These are phyloP conservation scores for Vigna nakashimae DNA, from an alignment of 306 rosid genomes.

Conservation along the genomic window DNA sequence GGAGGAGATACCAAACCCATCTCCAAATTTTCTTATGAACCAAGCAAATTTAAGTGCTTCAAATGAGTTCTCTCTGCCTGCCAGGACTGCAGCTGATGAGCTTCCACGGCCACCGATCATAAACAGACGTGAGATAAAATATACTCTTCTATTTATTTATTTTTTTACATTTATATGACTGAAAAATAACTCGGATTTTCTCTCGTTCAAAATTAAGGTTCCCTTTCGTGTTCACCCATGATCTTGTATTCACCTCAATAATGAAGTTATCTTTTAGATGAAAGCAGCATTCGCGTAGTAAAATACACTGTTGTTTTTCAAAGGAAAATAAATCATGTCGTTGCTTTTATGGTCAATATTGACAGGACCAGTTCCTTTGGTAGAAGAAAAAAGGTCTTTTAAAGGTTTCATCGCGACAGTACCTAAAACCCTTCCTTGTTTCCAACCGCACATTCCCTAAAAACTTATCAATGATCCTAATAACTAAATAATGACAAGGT, in stretches of 20 bases:
- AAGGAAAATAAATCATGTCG: not conserved
- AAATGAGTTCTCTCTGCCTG: conserved; percentile 63
- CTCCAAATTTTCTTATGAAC: conserved; percentile 72
- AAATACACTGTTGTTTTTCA: conserved; percentile 7
- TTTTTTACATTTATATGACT: not conserved
- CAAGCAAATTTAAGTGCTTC: conserved; percentile 52
- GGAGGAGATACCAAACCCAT: conserved; percentile 80
- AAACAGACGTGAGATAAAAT: conserved; percentile 75
- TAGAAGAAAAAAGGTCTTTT: conserved; percentile 37
- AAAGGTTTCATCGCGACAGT: conserved; percentile 15
- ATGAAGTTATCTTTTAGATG: not conserved
- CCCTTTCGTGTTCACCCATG: not conserved
- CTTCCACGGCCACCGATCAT: conserved; percentile 79
- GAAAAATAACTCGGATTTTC: conserved; percentile 19
- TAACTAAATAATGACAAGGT: not conserved
- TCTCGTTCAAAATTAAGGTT: conserved; percentile 33
- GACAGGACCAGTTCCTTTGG: conserved; percentile 15
- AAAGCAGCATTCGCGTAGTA: conserved; percentile 27
- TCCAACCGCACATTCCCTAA: conserved; percentile 18
- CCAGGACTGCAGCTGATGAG: conserved; percentile 66
- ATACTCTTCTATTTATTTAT: not conserved
- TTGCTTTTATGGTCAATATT: conserved; percentile 32
- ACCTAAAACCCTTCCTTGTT: conserved; percentile 37
- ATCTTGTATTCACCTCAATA: not conserved
- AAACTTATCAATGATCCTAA: not conserved